A percentile compares a stretch with the other conserved stretches of the same genome.
Evolutionary conservation across 768 basidiomycete species (phyloP).

Genomic region (Auriscalpium microsporum): DNA sequence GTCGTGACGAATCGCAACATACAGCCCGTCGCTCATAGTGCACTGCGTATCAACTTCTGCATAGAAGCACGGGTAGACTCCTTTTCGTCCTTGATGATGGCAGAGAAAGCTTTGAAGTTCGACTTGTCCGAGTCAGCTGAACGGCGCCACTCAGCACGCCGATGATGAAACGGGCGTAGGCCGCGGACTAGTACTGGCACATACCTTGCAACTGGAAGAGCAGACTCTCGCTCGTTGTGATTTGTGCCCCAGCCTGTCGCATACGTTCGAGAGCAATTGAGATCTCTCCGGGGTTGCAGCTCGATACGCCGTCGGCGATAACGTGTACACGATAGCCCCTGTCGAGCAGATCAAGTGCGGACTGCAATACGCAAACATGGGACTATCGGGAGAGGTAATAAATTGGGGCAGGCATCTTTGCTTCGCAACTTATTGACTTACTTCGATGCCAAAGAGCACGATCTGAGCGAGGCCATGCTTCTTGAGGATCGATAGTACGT

Average conservation of each 20-base stretch:
- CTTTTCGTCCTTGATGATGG: conserved; percentile 72
- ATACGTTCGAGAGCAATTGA: conserved; percentile 63
- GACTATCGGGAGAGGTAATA: conserved; percentile 35
- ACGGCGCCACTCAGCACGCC: conserved; percentile 8
- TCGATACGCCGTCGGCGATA: conserved; percentile 79
- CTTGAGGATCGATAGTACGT: conserved; percentile 46
- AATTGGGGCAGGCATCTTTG: neutral
- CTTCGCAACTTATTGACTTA: conserved; percentile 39
- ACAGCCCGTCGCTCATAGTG: neutral
- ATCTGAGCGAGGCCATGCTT: conserved; percentile 45
- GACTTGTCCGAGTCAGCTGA: conserved; percentile 52
- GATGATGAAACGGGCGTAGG: conserved; percentile 17
- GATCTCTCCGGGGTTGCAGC: conserved; percentile 72
- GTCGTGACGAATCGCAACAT: too few relatives aligned
- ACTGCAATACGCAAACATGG: conserved; percentile 86
- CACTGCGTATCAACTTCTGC: conserved; percentile 17
- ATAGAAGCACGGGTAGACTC: conserved; percentile 40
- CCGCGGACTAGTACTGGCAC: neutral
- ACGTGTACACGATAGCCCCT: conserved; percentile 50
- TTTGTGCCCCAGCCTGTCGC: conserved; percentile 62
- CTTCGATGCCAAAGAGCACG: conserved; percentile 86
- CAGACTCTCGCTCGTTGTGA: conserved; percentile 77
- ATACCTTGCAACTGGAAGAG: conserved; percentile 68
- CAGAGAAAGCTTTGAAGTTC: conserved; percentile 65
- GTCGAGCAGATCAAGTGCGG: conserved; percentile 58